Conservation (phyloP, 2,329 filamentous ascomycete genomes). For the Fonsecaea nubica region DNA sequence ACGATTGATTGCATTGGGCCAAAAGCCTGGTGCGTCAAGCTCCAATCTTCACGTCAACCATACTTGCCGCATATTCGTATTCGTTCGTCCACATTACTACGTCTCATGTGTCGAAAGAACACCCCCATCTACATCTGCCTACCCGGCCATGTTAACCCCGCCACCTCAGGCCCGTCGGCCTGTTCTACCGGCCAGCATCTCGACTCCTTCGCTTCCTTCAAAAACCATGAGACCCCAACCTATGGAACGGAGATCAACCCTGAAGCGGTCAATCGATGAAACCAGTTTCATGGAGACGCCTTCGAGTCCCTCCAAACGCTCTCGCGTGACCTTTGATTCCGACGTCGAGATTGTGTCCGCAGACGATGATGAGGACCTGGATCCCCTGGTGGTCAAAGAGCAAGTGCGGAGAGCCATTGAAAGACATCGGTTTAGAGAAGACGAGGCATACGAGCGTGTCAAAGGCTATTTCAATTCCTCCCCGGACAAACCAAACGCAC, state of each 20-base stretch:
- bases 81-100: neutral
- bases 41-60: conserved; percentile 5
- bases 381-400: conserved; percentile 60
- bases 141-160: conserved; percentile 36
- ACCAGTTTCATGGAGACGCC: conserved; percentile 35
- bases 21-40: conserved; percentile 8
- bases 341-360: conserved; percentile 45
- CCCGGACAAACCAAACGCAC: conserved; percentile 56
- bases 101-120: conserved; percentile 21
- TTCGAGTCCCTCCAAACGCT: conserved; percentile 49
- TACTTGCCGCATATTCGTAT: neutral
- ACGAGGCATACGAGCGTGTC: conserved; percentile 63
- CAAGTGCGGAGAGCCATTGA: conserved; percentile 66
- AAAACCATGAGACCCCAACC: conserved; percentile 28
- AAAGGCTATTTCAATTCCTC: conserved; percentile 60
- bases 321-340: conserved; percentile 52
- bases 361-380: conserved; percentile 40
- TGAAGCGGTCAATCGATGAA: conserved; percentile 40
- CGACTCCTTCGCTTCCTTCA: conserved; percentile 24
- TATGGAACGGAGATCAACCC: conserved; percentile 33
- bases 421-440: conserved; percentile 60
- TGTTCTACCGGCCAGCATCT: conserved; percentile 31
- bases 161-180: conserved; percentile 32
- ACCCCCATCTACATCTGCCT: conserved; percentile 2
- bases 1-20: conserved; percentile 8